These are phyloP conservation scores for Hyaloscypha hepaticicola DNA, from an alignment of 495 filamentous ascomycete species.

Conservation along the genomic window DNA sequence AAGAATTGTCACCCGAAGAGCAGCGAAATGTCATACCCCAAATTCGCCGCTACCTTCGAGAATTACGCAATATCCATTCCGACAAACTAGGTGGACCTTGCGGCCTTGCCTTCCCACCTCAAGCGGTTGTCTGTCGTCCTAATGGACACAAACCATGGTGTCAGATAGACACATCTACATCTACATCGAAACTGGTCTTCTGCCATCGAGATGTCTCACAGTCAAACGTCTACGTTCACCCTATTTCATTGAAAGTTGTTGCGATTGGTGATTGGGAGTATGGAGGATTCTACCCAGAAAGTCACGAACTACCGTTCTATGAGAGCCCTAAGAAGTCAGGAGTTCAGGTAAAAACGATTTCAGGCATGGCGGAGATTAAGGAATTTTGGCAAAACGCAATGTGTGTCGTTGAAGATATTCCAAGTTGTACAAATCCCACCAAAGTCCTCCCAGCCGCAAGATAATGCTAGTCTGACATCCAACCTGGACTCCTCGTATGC, in stretches of 20 bases:
- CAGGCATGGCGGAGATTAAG: neutral
- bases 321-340: constrained; percentile 3
- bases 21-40: constrained; percentile 6
- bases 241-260: constrained; percentile 30
- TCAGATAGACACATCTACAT: neutral
- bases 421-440: no score
- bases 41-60: neutral
- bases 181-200: constrained; percentile 28
- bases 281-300: constrained; percentile 34
- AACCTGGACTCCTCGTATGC: no score
- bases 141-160: no score
- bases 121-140: no score
- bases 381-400: neutral
- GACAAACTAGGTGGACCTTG: no score
- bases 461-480: no score
- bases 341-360: constrained; percentile 1
- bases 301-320: constrained; percentile 11
- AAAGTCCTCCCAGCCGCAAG: no score
- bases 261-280: constrained; percentile 39
- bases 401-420: no score
- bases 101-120: no score
- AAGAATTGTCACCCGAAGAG: constrained; percentile 7
- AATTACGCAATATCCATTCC: no score
- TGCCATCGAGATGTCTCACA: constrained; percentile 37
- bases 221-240: constrained; percentile 34